Percentiles rank a stretch among this genome's conserved stretches.
Evolutionary conservation across 108 stramenopile genomes (phyloP).

Genomic region (Stephanodiscus minutulus): DNA sequence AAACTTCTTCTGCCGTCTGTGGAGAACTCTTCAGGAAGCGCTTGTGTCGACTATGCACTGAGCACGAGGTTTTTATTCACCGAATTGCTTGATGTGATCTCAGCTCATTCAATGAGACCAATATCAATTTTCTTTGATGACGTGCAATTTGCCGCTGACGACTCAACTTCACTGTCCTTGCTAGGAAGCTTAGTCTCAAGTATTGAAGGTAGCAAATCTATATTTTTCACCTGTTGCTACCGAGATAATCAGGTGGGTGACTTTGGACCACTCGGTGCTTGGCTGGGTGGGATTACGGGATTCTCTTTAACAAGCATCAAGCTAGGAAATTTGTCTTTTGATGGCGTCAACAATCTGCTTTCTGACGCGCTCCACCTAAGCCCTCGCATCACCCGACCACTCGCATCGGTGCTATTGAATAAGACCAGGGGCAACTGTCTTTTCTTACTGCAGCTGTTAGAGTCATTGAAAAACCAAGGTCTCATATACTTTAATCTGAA

Average conservation of each 20-base stretch:
- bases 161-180: slow-evolving; percentile 9
- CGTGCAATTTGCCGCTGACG: slow-evolving; percentile 29
- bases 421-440: slow-evolving; percentile 23
- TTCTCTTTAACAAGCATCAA: slow-evolving; percentile 21
- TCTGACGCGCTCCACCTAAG: slow-evolving; percentile 27
- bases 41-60: slow-evolving; percentile 9
- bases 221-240: slow-evolving; percentile 25
- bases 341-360: slow-evolving; percentile 25
- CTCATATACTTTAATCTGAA: slow-evolving; percentile 15
- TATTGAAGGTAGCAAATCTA: slow-evolving; percentile 1
- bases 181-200: slow-evolving; percentile 19
- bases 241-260: slow-evolving; percentile 22
- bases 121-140: slow-evolving; percentile 24
- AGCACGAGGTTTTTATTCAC: slow-evolving; percentile 25
- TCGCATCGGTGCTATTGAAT: slow-evolving; percentile 14
- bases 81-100: slow-evolving; percentile 7
- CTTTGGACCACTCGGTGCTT: not conserved
- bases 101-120: slow-evolving; percentile 5
- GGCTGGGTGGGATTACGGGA: slow-evolving; percentile 2
- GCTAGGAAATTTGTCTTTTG: slow-evolving; percentile 14
- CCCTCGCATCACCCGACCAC: slow-evolving; percentile 38
- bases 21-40: not conserved
- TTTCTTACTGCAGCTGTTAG: slow-evolving; percentile 21
- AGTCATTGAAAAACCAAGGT: slow-evolving; percentile 17
- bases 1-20: slow-evolving; percentile 4